These are phyloP conservation scores for Backusella tarrabulga DNA, from an alignment of 192 early-diverging fungal genomes.

Conservation along the genomic window DNA sequence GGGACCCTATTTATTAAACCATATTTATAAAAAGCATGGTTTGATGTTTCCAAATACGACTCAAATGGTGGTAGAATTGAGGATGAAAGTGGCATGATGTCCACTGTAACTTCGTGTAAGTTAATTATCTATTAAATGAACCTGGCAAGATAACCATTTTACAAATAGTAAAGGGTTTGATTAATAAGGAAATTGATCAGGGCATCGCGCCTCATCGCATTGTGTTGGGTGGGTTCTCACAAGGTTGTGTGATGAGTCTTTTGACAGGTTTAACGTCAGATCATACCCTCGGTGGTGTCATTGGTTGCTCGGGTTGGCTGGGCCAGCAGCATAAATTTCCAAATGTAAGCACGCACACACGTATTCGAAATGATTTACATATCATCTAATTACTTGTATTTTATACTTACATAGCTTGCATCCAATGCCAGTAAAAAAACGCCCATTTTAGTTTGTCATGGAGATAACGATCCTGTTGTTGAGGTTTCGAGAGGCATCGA, in stretches of 20 bases:
- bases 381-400: too few species aligned
- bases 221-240: constrained; percentile 93
- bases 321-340: constrained; percentile 55
- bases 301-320: constrained; percentile 80
- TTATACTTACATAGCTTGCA: constrained; percentile 33
- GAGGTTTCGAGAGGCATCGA: constrained; percentile 69
- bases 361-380: not conserved
- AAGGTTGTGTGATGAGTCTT: constrained; percentile 75
- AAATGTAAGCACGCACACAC: constrained; percentile 24
- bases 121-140: not conserved
- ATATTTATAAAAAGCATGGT: constrained; percentile 58
- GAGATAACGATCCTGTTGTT: constrained; percentile 74
- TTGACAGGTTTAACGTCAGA: constrained; percentile 70
- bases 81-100: constrained; percentile 72
- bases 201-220: constrained; percentile 83
- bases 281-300: constrained; percentile 65
- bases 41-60: constrained; percentile 67
- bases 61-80: constrained; percentile 46
- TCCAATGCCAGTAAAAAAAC: constrained; percentile 62
- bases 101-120: constrained; percentile 48
- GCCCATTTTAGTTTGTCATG: constrained; percentile 87
- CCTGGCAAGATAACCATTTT: not conserved
- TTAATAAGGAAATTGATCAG: constrained; percentile 72
- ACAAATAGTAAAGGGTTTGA: constrained; percentile 48
- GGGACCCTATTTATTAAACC: not conserved